Evolutionary conservation across 2,329 filamentous ascomycete genomes (phyloP).

Genomic region (Fusarium stilboides): DNA sequence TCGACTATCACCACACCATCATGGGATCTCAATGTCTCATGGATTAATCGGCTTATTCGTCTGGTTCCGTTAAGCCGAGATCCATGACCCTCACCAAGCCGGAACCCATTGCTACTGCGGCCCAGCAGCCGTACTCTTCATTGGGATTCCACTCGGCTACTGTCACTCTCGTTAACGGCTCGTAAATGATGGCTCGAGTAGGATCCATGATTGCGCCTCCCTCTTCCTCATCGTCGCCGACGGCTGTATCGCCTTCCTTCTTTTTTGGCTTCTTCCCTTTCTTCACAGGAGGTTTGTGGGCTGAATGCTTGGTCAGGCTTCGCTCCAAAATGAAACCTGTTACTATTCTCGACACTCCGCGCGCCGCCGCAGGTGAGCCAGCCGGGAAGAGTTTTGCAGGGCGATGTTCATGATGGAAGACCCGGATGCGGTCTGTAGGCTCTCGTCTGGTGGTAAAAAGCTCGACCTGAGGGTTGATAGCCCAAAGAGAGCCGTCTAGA

Average conservation of each 20-base stretch:
- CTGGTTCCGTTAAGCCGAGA: constrained; percentile 65
- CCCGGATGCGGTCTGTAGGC: constrained; percentile 53
- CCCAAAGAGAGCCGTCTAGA: constrained; percentile 68
- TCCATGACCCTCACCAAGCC: constrained; percentile 78
- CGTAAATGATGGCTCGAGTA: constrained; percentile 68
- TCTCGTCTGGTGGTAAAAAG: constrained; percentile 55
- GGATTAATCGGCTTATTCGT: constrained; percentile 38
- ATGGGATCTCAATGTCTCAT: constrained; percentile 66
- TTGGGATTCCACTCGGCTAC: constrained; percentile 79
- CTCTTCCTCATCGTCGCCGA: constrained; percentile 55
- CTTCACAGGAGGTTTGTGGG: constrained; percentile 57
- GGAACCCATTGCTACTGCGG: constrained; percentile 75
- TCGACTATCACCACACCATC: constrained; percentile 84
- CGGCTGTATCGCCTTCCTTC: constrained; percentile 53
- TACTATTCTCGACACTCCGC: constrained; percentile 67
- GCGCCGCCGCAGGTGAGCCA: constrained; percentile 50
- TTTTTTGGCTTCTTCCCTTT: constrained; percentile 57
- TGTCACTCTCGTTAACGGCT: constrained; percentile 74
- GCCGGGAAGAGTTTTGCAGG: constrained; percentile 52
- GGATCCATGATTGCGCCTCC: constrained; percentile 54
- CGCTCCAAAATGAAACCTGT: constrained; percentile 67
- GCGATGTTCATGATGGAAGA: constrained; percentile 70
- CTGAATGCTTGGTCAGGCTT: constrained; percentile 63
- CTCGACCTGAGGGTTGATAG: constrained; percentile 58
- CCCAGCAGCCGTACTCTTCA: constrained; percentile 75